A percentile compares a stretch with the other conserved stretches of the same genome.
Conservation (phyloP, 2,329 filamentous ascomycete species). For the Trichophyton mentagrophytes region DNA sequence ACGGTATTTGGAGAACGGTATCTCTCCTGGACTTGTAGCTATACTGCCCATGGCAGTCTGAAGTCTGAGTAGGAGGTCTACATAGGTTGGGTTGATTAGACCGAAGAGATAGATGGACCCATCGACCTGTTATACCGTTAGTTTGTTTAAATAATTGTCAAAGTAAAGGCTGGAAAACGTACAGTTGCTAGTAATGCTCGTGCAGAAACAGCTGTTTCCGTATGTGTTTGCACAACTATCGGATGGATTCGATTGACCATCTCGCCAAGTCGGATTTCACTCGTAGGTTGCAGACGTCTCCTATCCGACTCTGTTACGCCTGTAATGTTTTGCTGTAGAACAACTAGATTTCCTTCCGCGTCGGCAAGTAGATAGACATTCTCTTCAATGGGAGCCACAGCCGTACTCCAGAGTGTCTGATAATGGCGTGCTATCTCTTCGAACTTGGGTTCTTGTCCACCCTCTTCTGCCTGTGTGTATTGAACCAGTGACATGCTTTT, state of each 20-base stretch:
- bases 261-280: conserved; percentile 78
- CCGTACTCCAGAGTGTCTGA: conserved; percentile 69
- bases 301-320: conserved; percentile 65
- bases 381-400: conserved; percentile 57
- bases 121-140: conserved; percentile 50
- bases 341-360: conserved; percentile 72
- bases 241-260: conserved; percentile 81
- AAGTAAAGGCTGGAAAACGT: conserved; percentile 26
- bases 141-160: neutral
- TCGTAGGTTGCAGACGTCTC: conserved; percentile 56
- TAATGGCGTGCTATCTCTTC: conserved; percentile 68
- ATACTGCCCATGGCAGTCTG: conserved; percentile 57
- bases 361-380: conserved; percentile 74
- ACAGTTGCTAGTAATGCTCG: conserved; percentile 82
- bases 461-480: conserved; percentile 46
- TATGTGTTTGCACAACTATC: conserved; percentile 53
- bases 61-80: conserved; percentile 70
- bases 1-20: conserved; percentile 69
- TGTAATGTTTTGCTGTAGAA: conserved; percentile 59
- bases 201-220: conserved; percentile 59
- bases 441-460: conserved; percentile 48
- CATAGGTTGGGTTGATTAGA: conserved; percentile 56
- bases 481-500: conserved; percentile 75
- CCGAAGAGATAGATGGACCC: conserved; percentile 85
- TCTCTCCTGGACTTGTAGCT: conserved; percentile 56